Evolutionary conservation across 148 eudicot genomes (phyloP).

Genomic region (Pouteria glomerata): DNA sequence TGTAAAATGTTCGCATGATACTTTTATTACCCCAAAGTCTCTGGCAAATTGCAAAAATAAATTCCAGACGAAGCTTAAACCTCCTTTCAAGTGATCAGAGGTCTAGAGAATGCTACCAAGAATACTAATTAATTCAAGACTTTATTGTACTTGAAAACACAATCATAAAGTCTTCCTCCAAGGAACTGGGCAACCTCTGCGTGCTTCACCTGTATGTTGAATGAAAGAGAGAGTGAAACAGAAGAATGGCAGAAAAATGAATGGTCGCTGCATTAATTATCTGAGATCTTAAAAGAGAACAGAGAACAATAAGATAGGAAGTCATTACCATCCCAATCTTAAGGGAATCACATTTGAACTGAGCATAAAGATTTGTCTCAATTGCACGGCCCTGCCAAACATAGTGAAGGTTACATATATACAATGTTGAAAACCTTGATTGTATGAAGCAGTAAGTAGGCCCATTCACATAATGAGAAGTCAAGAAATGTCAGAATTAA

Average conservation of each 20-base stretch:
- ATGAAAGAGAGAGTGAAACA: neutral
- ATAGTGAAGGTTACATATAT: neutral
- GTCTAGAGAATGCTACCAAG: neutral
- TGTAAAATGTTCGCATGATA: too few relatives aligned
- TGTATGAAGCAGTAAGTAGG: neutral
- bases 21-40: too few relatives aligned
- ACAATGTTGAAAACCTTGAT: neutral
- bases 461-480: neutral
- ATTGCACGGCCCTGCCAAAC: conserved; percentile 91
- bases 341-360: conserved; percentile 89
- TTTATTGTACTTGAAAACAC: conserved; percentile 90
- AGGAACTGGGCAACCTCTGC: conserved; percentile 95
- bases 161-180: conserved; percentile 95
- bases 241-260: conserved; percentile 2
- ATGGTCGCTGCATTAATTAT: neutral
- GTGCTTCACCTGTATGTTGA: conserved; percentile 72
- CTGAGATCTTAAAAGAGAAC: neutral
- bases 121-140: conserved; percentile 24
- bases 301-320: neutral
- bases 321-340: conserved; percentile 89
- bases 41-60: too few relatives aligned
- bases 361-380: conserved; percentile 97
- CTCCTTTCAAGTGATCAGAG: neutral
- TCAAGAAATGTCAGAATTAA: neutral
- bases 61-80: too few relatives aligned